Evolutionary conservation across 768 basidiomycete species (phyloP).

Genomic region (Russula earlei): DNA sequence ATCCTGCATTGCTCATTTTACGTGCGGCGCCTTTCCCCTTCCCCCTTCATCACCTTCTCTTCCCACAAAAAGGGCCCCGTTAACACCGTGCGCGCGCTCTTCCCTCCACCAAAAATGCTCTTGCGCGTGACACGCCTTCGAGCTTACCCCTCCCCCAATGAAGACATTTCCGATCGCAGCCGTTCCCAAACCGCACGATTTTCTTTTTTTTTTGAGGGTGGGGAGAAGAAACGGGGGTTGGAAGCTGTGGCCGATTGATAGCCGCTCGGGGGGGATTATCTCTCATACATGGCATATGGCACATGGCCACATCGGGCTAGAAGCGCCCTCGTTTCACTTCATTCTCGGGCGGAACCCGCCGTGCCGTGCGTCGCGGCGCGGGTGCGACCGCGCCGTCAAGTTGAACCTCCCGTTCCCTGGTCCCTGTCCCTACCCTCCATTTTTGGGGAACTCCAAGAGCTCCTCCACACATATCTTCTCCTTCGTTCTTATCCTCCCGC

Average conservation of each 20-base stretch:
- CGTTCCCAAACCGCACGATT: neutral
- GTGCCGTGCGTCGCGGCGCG: too few relatives aligned
- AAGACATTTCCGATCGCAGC: neutral
- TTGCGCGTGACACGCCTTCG: neutral
- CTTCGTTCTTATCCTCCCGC: conserved; percentile 6
- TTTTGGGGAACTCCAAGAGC: too few relatives aligned
- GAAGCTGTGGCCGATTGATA: neutral
- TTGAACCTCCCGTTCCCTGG: too few relatives aligned
- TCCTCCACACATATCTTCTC: neutral
- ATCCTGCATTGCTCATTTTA: conserved; percentile 14
- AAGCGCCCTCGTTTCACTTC: too few relatives aligned
- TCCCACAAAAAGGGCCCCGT: neutral
- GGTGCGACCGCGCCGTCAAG: neutral
- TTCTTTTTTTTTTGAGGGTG: too few relatives aligned
- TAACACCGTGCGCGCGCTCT: neutral
- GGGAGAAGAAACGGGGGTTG: neutral
- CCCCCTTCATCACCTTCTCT: neutral
- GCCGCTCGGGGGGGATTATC: neutral
- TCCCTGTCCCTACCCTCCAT: too few relatives aligned
- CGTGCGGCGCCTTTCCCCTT: neutral
- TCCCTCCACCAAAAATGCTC: neutral
- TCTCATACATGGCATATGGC: too few relatives aligned
- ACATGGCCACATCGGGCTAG: too few relatives aligned
- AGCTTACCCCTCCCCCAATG: too few relatives aligned
- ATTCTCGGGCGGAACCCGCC: too few relatives aligned